Evolutionary conservation across 2,329 filamentous ascomycete genomes (phyloP).

Genomic region (Stachybotrys echinatus): DNA sequence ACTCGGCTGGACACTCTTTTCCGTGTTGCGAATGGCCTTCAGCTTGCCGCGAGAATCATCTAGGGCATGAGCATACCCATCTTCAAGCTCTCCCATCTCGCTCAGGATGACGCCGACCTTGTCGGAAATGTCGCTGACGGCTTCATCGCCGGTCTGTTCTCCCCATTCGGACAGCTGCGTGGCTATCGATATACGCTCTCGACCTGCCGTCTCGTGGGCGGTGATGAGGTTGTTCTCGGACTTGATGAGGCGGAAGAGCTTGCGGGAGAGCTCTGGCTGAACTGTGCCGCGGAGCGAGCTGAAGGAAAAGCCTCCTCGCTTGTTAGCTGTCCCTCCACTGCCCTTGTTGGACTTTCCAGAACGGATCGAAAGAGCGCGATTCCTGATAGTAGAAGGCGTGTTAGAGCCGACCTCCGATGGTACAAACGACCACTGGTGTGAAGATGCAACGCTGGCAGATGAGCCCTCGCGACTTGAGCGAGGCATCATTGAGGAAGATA

Average conservation of each 20-base stretch:
- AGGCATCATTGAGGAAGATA: constrained; percentile 23
- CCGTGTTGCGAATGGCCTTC: constrained; percentile 93
- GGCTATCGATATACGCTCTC: constrained; percentile 79
- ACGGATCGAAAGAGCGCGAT: constrained; percentile 69
- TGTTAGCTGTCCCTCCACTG: constrained; percentile 28
- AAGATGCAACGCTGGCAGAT: constrained; percentile 11
- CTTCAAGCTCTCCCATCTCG: constrained; percentile 92
- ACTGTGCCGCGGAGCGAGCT: constrained; percentile 77
- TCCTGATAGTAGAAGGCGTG: constrained; percentile 41
- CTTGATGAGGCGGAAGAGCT: constrained; percentile 90
- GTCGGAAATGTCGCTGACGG: constrained; percentile 84
- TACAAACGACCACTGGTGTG: constrained; percentile 9
- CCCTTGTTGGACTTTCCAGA: constrained; percentile 49
- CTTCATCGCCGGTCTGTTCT: constrained; percentile 82
- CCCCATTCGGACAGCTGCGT: constrained; percentile 95
- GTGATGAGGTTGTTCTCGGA: constrained; percentile 84
- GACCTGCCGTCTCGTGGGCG: constrained; percentile 77
- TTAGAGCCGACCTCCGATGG: constrained; percentile 19
- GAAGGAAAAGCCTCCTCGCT: constrained; percentile 74
- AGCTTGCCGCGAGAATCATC: constrained; percentile 79
- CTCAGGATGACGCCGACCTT: constrained; percentile 90
- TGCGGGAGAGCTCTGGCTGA: constrained; percentile 84
- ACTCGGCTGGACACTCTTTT: constrained; percentile 90
- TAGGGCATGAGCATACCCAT: constrained; percentile 76
- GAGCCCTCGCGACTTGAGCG: constrained; percentile 24